These are phyloP conservation scores for Penicillium decumbens DNA, from an alignment of 2,329 filamentous ascomycete species.

Conservation along the genomic window DNA sequence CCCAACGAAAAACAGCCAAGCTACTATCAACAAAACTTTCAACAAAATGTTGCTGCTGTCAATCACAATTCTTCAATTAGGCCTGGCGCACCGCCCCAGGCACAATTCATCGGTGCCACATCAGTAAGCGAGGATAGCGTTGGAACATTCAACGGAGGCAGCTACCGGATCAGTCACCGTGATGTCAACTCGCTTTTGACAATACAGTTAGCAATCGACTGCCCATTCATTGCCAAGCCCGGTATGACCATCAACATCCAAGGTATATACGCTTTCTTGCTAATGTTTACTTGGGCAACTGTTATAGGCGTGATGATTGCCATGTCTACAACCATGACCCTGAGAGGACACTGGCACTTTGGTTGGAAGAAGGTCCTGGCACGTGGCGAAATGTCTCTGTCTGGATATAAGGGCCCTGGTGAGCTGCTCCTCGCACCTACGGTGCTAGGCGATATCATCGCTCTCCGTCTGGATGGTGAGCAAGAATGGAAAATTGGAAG, in stretches of 20 bases:
- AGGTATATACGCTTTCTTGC: not conserved
- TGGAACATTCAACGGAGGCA: slow-evolving; percentile 95
- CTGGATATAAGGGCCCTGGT: slow-evolving; percentile 81
- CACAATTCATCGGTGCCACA: slow-evolving; percentile 60
- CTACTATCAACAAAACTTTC: not conserved
- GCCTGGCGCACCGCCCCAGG: slow-evolving; percentile 41
- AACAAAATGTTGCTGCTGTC: slow-evolving; percentile 7
- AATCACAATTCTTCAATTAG: slow-evolving; percentile 3
- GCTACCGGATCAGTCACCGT: slow-evolving; percentile 86
- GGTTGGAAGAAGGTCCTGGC: slow-evolving; percentile 85
- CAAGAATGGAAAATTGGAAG: slow-evolving; percentile 74
- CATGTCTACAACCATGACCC: slow-evolving; percentile 83
- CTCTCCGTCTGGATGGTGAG: slow-evolving; percentile 65
- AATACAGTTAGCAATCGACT: slow-evolving; percentile 82
- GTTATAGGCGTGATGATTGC: slow-evolving; percentile 75
- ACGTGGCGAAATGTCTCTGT: slow-evolving; percentile 72
- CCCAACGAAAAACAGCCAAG: not conserved
- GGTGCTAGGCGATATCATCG: slow-evolving; percentile 78
- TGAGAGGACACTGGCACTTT: slow-evolving; percentile 81
- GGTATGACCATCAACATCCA: slow-evolving; percentile 44
- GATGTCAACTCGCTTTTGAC: slow-evolving; percentile 88
- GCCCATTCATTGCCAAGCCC: slow-evolving; percentile 74
- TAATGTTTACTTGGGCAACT: not conserved
- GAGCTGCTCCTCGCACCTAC: slow-evolving; percentile 80
- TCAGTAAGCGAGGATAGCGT: slow-evolving; percentile 71